A percentile compares a stretch with the other conserved stretches of the same genome.
These are phyloP conservation scores for Tuber magnatum DNA, from an alignment of 495 filamentous ascomycete species.

Conservation along the genomic window DNA sequence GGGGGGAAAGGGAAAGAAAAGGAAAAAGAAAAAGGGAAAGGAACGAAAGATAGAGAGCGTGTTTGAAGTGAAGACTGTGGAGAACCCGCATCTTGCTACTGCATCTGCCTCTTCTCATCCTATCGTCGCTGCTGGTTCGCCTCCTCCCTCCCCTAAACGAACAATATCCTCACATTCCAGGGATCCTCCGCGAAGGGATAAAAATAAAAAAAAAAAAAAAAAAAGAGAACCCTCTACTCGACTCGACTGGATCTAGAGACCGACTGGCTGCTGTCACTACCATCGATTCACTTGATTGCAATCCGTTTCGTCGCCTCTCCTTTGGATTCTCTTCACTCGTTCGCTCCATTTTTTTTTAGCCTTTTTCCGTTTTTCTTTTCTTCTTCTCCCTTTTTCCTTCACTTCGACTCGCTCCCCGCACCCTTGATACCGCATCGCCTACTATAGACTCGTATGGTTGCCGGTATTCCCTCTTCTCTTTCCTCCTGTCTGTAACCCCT, in stretches of 20 bases:
- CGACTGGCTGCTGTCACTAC: not conserved
- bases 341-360: not conserved
- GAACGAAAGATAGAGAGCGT: not conserved
- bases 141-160: not conserved
- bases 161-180: not conserved
- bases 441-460: not conserved
- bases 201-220: no score
- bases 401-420: not conserved
- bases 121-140: not conserved
- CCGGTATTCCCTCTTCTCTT: not conserved
- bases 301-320: not conserved
- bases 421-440: not conserved
- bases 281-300: not conserved
- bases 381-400: not conserved
- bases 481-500: not conserved
- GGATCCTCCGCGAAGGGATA: not conserved
- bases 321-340: constrained; percentile 1
- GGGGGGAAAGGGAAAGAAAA: not conserved
- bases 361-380: not conserved
- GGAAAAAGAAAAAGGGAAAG: not conserved
- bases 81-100: not conserved
- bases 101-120: constrained; percentile 1
- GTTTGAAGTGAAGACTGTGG: not conserved
- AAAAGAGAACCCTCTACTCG: not conserved
- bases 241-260: not conserved